These are phyloP conservation scores for Isatis tinctoria DNA, from an alignment of 345 rosid genomes.

Conservation along the genomic window DNA sequence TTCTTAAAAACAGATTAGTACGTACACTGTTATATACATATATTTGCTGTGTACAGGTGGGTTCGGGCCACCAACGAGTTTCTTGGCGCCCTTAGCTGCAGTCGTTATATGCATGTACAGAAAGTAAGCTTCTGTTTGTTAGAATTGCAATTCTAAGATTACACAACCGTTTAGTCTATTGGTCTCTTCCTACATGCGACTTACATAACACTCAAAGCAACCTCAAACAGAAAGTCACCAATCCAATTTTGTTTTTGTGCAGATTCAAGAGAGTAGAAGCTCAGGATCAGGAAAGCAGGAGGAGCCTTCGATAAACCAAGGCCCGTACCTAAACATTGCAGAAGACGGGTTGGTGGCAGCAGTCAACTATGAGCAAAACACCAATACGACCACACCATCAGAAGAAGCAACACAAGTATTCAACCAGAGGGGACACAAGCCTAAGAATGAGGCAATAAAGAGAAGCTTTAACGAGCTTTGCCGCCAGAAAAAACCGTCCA, in stretches of 20 bases:
- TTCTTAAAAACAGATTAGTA: not conserved
- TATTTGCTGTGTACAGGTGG: slow-evolving; percentile 69
- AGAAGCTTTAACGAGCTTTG: slow-evolving; percentile 44
- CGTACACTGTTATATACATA: slow-evolving; percentile 2
- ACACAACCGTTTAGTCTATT: not conserved
- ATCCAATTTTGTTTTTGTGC: slow-evolving; percentile 7
- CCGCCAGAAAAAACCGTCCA: slow-evolving; percentile 33
- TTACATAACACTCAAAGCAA: not conserved
- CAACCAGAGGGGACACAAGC: slow-evolving; percentile 25
- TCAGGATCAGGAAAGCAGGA: slow-evolving; percentile 24
- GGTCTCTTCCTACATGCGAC: not conserved
- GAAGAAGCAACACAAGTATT: slow-evolving; percentile 16
- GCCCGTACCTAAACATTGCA: slow-evolving; percentile 54
- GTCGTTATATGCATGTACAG: slow-evolving; percentile 61
- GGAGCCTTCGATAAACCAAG: slow-evolving; percentile 63
- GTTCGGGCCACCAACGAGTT: slow-evolving; percentile 75
- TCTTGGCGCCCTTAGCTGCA: slow-evolving; percentile 55
- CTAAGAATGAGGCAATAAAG: slow-evolving; percentile 16
- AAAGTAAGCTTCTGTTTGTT: slow-evolving; percentile 35
- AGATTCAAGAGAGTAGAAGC: slow-evolving; percentile 31
- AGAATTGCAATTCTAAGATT: not conserved
- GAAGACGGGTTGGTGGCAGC: slow-evolving; percentile 76
- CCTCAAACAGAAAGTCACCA: not conserved
- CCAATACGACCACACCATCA: not conserved
- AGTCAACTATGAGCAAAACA: slow-evolving; percentile 36